Percentiles rank a stretch among this genome's conserved stretches.
These are phyloP conservation scores for Fusarium haematococcum DNA, from an alignment of 2,329 filamentous ascomycete species.

Conservation along the genomic window DNA sequence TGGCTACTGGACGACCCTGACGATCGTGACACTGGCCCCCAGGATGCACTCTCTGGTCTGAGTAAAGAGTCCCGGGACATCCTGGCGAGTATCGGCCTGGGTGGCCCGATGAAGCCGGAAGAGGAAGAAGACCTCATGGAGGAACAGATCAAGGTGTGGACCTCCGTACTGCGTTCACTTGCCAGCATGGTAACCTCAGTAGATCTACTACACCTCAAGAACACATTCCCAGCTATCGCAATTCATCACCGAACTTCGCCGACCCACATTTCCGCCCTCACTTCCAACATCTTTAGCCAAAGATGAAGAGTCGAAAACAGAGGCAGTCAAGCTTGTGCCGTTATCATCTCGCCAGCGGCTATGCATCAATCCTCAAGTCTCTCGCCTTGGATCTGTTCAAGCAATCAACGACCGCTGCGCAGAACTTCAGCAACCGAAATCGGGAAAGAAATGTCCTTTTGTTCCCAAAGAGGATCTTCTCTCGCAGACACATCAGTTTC, in stretches of 20 bases:
- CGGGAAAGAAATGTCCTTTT: constrained; percentile 74
- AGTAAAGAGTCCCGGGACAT: constrained; percentile 82
- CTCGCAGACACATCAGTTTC: constrained; percentile 79
- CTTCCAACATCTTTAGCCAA: constrained; percentile 61
- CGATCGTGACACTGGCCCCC: constrained; percentile 53
- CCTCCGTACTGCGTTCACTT: constrained; percentile 3
- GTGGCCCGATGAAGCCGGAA: constrained; percentile 49
- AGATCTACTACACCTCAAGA: constrained; percentile 91
- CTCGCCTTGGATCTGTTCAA: constrained; percentile 74
- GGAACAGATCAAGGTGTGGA: constrained; percentile 75
- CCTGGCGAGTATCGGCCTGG: constrained; percentile 73
- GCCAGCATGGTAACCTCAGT: constrained; percentile 47
- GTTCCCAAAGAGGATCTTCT: constrained; percentile 83
- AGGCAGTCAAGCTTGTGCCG: constrained; percentile 79
- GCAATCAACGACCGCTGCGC: constrained; percentile 95
- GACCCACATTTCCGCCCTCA: constrained; percentile 81
- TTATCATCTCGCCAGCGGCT: constrained; percentile 87
- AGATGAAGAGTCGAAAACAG: constrained; percentile 41
- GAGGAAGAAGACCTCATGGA: constrained; percentile 61
- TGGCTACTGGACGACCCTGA: constrained; percentile 81
- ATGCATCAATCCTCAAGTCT: constrained; percentile 90
- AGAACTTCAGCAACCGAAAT: constrained; percentile 82
- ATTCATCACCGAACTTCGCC: constrained; percentile 84
- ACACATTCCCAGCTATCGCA: constrained; percentile 94
- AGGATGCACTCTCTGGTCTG: constrained; percentile 64